These are phyloP conservation scores for Suillus luteus DNA, from an alignment of 768 basidiomycete species.

Conservation along the genomic window DNA sequence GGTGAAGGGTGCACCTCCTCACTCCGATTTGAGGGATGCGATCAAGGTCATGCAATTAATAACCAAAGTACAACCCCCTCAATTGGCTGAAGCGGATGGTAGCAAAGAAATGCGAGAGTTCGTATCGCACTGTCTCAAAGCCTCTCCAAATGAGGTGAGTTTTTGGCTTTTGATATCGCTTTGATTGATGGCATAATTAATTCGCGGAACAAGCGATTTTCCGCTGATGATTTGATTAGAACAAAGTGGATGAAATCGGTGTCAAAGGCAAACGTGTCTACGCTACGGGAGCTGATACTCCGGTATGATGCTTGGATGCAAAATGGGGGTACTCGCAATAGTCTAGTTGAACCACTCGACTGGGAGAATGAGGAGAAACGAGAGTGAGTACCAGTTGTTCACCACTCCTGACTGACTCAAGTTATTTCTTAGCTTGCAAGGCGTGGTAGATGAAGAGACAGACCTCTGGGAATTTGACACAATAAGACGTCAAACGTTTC, in stretches of 20 bases:
- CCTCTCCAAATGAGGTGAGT: conserved; percentile 76
- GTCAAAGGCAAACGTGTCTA: conserved; percentile 63
- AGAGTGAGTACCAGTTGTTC: conserved; percentile 39
- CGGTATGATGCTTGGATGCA: conserved; percentile 75
- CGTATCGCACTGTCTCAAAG: conserved; percentile 77
- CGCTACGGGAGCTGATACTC: conserved; percentile 78
- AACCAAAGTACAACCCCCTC: conserved; percentile 80
- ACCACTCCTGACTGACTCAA: conserved; percentile 6
- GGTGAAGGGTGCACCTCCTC: conserved; percentile 94
- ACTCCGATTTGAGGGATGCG: conserved; percentile 80
- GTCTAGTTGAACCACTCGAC: conserved; percentile 68
- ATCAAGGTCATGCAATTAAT: conserved; percentile 89
- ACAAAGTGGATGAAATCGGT: conserved; percentile 88
- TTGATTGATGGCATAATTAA: conserved; percentile 14
- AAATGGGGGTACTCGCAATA: conserved; percentile 71
- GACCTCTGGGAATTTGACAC: conserved; percentile 80
- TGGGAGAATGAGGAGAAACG: conserved; percentile 73
- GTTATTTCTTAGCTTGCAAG: conserved; percentile 23
- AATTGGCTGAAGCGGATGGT: conserved; percentile 75
- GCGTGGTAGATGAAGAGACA: conserved; percentile 30
- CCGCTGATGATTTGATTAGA: conserved; percentile 86
- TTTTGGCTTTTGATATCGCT: conserved; percentile 1
- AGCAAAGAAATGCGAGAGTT: conserved; percentile 89
- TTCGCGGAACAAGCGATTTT: conserved; percentile 58
- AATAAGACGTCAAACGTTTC: conserved; percentile 46